A percentile compares a stretch with the other conserved stretches of the same genome.
phyloP scores from a whole-genome alignment of 495 filamentous ascomycete species.

The Schizothecium vesticola region DNA sequence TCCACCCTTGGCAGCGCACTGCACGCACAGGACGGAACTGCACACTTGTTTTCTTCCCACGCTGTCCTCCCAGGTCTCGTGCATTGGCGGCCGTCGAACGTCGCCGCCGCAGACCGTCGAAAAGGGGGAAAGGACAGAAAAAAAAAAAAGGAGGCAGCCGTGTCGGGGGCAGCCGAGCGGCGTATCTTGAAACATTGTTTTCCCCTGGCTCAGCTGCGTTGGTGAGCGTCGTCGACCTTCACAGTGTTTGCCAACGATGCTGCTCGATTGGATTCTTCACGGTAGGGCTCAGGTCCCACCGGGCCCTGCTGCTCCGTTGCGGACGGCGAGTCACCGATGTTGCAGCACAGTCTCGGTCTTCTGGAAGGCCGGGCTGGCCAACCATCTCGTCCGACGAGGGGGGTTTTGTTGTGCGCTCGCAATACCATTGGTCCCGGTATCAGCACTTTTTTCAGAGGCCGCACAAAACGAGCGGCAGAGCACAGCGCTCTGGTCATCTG shows the following conservation, averaged over 20 bases:
- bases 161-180: not conserved
- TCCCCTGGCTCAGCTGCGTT: conserved; percentile 8
- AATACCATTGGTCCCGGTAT: not conserved
- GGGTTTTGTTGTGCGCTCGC: not conserved
- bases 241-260: conserved; percentile 11
- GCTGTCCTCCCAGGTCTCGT: not conserved
- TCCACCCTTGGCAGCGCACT: conserved; percentile 10
- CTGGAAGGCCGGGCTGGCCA: not conserved
- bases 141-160: not conserved
- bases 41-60: conserved; percentile 3
- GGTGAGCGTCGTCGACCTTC: not conserved
- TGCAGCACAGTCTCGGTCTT: not conserved
- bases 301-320: not conserved
- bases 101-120: not conserved
- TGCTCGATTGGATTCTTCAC: conserved; percentile 7
- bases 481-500: conserved; percentile 4
- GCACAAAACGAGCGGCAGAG: conserved; percentile 8
- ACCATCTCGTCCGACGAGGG: not conserved
- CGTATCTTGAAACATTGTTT: not conserved
- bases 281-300: not conserved
- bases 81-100: conserved; percentile 12
- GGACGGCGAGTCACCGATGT: not conserved
- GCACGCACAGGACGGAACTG: not conserved
- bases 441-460: conserved; percentile 1
- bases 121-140: not conserved